Percentiles rank a stretch among this genome's conserved stretches.
Conservation (phyloP, 352 stramenopile genomes). For the Phytophthora litchii region DNA sequence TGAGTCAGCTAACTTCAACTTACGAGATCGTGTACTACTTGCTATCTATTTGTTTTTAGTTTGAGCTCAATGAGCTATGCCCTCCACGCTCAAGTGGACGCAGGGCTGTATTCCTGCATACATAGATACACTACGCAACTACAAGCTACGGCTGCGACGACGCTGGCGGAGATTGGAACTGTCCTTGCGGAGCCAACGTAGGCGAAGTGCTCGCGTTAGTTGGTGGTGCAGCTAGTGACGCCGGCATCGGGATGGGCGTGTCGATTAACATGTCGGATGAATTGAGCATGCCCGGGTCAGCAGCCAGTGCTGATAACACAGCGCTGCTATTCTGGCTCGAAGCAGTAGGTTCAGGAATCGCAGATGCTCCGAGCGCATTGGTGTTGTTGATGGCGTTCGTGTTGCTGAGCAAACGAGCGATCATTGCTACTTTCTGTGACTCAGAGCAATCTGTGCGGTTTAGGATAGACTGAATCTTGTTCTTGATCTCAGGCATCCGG, state of each 20-base stretch:
- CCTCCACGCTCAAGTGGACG: slow-evolving; percentile 3
- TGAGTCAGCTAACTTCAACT: slow-evolving; percentile 2
- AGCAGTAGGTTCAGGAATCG: neutral
- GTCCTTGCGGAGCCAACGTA: slow-evolving; percentile 23
- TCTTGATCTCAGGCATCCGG: slow-evolving; percentile 90
- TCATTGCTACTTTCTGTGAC: slow-evolving; percentile 89
- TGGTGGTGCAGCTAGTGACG: slow-evolving; percentile 30
- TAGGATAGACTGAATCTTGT: slow-evolving; percentile 89
- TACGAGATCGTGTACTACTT: slow-evolving; percentile 18
- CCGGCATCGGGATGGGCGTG: slow-evolving; percentile 56
- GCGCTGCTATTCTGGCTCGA: slow-evolving; percentile 22
- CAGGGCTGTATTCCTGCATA: slow-evolving; percentile 23
- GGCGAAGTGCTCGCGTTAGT: slow-evolving; percentile 34
- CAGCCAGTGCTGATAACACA: slow-evolving; percentile 34
- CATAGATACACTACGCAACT: slow-evolving; percentile 36
- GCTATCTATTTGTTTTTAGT: slow-evolving; percentile 39
- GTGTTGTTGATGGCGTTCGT: slow-evolving; percentile 78
- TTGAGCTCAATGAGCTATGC: slow-evolving; percentile 7
- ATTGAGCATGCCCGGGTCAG: slow-evolving; percentile 36
- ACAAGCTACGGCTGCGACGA: slow-evolving; percentile 23
- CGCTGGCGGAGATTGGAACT: slow-evolving; percentile 27
- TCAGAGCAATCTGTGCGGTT: slow-evolving; percentile 88
- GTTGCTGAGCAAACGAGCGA: slow-evolving; percentile 83
- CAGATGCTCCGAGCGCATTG: slow-evolving; percentile 24
- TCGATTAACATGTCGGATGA: slow-evolving; percentile 45